phyloP scores from a whole-genome alignment of 345 rosid species.

The Pseudoturritis turrita region DNA sequence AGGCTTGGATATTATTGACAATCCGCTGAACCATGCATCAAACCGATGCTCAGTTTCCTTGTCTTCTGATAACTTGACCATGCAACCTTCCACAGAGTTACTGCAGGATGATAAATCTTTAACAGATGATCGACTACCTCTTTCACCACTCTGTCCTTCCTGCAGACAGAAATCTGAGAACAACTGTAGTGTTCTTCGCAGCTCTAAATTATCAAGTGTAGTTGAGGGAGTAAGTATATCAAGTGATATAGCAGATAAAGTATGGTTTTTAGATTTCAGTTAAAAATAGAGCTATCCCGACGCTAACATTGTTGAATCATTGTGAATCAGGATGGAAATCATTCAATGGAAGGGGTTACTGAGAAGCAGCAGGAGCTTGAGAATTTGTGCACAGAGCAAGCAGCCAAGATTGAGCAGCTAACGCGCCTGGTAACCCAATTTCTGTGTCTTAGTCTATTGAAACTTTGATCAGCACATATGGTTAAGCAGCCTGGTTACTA shows the following conservation, averaged over 20 bases:
- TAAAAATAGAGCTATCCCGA: not conserved
- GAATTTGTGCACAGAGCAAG: slow-evolving; percentile 64
- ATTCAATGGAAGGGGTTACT: slow-evolving; percentile 29
- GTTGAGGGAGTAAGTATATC: slow-evolving; percentile 50
- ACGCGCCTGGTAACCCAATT: slow-evolving; percentile 43
- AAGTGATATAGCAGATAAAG: slow-evolving; percentile 28
- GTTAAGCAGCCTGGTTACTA: slow-evolving; percentile 12
- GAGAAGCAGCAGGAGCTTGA: slow-evolving; percentile 63
- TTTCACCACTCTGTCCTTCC: slow-evolving; percentile 54
- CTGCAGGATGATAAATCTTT: slow-evolving; percentile 33
- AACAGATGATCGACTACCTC: slow-evolving; percentile 13
- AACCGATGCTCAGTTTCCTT: slow-evolving; percentile 62
- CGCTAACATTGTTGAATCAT: slow-evolving; percentile 5
- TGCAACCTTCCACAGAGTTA: slow-evolving; percentile 57
- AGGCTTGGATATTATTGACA: slow-evolving; percentile 82
- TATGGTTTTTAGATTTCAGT: not conserved
- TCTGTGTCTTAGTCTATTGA: not conserved
- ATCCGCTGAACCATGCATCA: slow-evolving; percentile 51
- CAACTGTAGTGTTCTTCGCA: slow-evolving; percentile 24
- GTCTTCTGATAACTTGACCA: slow-evolving; percentile 71
- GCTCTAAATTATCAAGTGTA: slow-evolving; percentile 12
- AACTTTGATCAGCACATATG: not conserved
- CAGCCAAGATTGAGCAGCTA: slow-evolving; percentile 71
- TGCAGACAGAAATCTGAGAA: slow-evolving; percentile 53
- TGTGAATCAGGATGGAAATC: slow-evolving; percentile 41